Evolutionary conservation across 2,329 filamentous ascomycete species (phyloP).

Genomic region (Orbilia brochopaga): DNA sequence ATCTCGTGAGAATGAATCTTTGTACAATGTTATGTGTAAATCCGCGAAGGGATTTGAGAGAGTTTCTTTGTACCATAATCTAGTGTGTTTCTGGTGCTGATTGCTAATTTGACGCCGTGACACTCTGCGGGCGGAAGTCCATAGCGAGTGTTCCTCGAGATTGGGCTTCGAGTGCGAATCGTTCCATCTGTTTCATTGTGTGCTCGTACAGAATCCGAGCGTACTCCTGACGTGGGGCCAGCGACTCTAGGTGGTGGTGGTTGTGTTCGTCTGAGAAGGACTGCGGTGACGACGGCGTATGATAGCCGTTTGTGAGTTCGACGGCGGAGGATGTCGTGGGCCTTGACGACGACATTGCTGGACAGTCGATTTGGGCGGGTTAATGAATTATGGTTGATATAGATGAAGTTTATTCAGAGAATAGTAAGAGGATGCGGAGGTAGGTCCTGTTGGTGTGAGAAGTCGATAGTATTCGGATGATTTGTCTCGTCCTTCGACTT

Average conservation of each 20-base stretch:
- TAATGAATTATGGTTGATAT: constrained; percentile 1
- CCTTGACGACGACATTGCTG: constrained; percentile 42
- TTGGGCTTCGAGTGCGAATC: constrained; percentile 38
- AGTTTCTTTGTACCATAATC: neutral
- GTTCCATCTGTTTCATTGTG: constrained; percentile 50
- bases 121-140: constrained; percentile 35
- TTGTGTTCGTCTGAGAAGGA: constrained; percentile 23
- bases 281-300: constrained; percentile 29
- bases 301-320: constrained; percentile 46
- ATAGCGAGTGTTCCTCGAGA: constrained; percentile 37
- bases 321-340: constrained; percentile 33
- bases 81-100: neutral
- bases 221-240: constrained; percentile 38
- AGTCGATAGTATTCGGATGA: too few species aligned
- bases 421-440: neutral
- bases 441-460: neutral
- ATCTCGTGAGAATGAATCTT: neutral
- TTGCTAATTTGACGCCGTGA: constrained; percentile 25
- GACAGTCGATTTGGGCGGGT: neutral
- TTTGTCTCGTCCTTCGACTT: too few species aligned
- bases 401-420: too few species aligned
- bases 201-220: constrained; percentile 48
- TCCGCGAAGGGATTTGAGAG: too few species aligned
- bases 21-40: too few species aligned
- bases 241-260: constrained; percentile 8